Percentiles rank a stretch among this genome's conserved stretches.
phyloP scores from a whole-genome alignment of 2,329 filamentous ascomycete species.

The Fusarium sp. region DNA sequence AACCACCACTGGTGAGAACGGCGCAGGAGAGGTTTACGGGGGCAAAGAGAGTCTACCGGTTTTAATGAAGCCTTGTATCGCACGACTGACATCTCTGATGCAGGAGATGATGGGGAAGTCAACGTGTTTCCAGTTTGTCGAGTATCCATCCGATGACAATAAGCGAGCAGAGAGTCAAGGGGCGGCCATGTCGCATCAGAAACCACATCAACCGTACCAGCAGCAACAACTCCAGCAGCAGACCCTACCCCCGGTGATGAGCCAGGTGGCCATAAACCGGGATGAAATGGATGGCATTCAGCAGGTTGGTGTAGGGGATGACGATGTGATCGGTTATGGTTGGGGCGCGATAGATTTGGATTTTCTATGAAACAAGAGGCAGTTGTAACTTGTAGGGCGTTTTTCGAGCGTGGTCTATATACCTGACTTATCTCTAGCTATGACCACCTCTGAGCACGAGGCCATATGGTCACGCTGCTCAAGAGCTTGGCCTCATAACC shows the following conservation, averaged over 20 bases:
- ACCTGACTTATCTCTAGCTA: background rate
- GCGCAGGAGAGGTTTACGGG: background rate
- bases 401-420: background rate
- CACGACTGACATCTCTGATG: background rate
- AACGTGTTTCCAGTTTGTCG: background rate
- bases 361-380: background rate
- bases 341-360: slow-evolving; percentile 2
- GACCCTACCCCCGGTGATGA: background rate
- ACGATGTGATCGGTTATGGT: background rate
- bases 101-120: background rate
- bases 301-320: background rate
- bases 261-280: background rate
- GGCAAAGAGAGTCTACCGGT: background rate
- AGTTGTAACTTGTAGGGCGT: background rate
- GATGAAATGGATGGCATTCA: background rate
- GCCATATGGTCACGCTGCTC: background rate
- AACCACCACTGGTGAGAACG: background rate
- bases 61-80: slow-evolving; percentile 3
- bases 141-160: background rate
- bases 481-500: background rate
- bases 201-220: background rate
- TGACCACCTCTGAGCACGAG: background rate
- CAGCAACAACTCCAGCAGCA: background rate
- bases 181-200: background rate
- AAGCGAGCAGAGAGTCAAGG: background rate